Conservation (phyloP, 495 filamentous ascomycete species). For the Daldinia loculata region DNA sequence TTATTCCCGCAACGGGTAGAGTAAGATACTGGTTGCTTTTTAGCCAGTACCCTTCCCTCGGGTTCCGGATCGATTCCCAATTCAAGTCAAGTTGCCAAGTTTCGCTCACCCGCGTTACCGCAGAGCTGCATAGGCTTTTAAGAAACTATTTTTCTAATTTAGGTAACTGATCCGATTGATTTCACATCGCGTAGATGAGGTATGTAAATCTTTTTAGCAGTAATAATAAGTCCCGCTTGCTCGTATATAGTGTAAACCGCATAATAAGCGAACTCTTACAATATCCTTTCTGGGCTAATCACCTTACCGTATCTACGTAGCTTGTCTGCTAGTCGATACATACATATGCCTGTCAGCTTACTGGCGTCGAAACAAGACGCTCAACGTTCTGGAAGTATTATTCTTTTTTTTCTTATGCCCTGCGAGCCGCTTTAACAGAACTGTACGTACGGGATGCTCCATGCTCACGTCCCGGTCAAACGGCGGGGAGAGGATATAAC, state of each 20-base stretch:
- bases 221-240: conserved; percentile 17
- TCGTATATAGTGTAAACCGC: background rate
- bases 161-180: conserved; percentile 36
- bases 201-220: conserved; percentile 25
- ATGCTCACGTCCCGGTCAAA: conserved; percentile 5
- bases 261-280: conserved; percentile 18
- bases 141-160: conserved; percentile 26
- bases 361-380: conserved; percentile 19
- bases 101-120: conserved; percentile 10
- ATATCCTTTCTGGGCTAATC: conserved; percentile 25
- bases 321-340: background rate
- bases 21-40: conserved; percentile 31
- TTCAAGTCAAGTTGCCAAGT: conserved; percentile 37
- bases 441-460: background rate
- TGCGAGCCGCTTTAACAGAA: conserved; percentile 5
- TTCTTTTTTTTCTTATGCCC: conserved; percentile 6
- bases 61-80: conserved; percentile 33
- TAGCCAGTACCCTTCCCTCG: conserved; percentile 42
- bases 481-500: conserved; percentile 15
- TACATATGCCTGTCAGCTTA: conserved; percentile 35
- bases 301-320: conserved; percentile 16
- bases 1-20: conserved; percentile 30
- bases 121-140: conserved; percentile 15
- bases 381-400: conserved; percentile 16
- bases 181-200: conserved; percentile 28